Conservation (phyloP, 352 stramenopile genomes). For the Pythium scleroteichum region DNA sequence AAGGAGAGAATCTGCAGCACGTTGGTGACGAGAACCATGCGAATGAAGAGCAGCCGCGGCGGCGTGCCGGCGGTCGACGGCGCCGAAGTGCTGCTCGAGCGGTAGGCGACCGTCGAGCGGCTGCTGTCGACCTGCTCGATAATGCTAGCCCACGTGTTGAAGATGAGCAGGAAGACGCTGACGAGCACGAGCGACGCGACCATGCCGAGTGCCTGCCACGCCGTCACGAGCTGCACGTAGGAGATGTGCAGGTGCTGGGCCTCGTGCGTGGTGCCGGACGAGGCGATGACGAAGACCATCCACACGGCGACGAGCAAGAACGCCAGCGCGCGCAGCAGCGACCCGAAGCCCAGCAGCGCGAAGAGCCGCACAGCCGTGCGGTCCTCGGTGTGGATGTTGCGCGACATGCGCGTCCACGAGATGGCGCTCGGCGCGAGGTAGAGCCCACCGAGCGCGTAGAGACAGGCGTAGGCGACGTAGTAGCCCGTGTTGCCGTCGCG, state of each 20-base stretch:
- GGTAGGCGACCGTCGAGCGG: slow-evolving; percentile 13
- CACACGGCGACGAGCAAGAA: slow-evolving; percentile 55
- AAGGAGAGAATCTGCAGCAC: slow-evolving; percentile 51
- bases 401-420: slow-evolving; percentile 38
- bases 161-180: slow-evolving; percentile 57
- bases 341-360: slow-evolving; percentile 45
- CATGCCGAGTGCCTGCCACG: slow-evolving; percentile 55
- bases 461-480: slow-evolving; percentile 50
- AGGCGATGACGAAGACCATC: slow-evolving; percentile 51
- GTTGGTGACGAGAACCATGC: slow-evolving; percentile 50
- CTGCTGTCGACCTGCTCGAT: slow-evolving; percentile 50
- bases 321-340: slow-evolving; percentile 40
- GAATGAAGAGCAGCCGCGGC: slow-evolving; percentile 54
- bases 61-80: slow-evolving; percentile 24
- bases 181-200: slow-evolving; percentile 44
- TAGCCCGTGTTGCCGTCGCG: slow-evolving; percentile 18
- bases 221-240: slow-evolving; percentile 57
- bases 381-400: slow-evolving; percentile 42
- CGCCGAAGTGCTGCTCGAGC: background rate
- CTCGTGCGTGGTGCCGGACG: slow-evolving; percentile 36
- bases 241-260: slow-evolving; percentile 53
- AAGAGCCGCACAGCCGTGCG: slow-evolving; percentile 58
- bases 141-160: slow-evolving; percentile 70
- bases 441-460: slow-evolving; percentile 51
- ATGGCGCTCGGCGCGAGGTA: slow-evolving; percentile 48